Evolutionary conservation across 2,329 filamentous ascomycete genomes (phyloP).

Genomic region (Ilyonectria destructans): DNA sequence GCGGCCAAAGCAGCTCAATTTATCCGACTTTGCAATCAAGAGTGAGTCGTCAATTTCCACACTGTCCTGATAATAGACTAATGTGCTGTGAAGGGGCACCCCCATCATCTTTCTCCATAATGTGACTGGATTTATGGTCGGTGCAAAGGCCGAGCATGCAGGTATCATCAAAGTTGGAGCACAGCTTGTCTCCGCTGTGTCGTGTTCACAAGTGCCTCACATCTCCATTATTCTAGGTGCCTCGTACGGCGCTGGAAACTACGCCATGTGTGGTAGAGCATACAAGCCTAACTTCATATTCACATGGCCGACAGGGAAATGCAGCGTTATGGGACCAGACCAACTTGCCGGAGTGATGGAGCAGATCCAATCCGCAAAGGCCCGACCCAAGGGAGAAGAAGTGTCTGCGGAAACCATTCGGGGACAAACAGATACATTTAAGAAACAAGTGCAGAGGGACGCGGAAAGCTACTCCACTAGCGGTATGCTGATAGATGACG

Average conservation of each 20-base stretch:
- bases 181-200: conserved; percentile 62
- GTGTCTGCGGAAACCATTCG: conserved; percentile 32
- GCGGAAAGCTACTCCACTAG: conserved; percentile 44
- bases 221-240: conserved; percentile 62
- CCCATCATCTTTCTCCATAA: conserved; percentile 65
- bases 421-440: conserved; percentile 44
- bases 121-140: conserved; percentile 66
- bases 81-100: conserved; percentile 42
- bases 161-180: conserved; percentile 63
- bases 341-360: conserved; percentile 47
- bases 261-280: conserved; percentile 62
- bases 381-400: not conserved
- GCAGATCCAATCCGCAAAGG: conserved; percentile 24
- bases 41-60: conserved; percentile 46
- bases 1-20: conserved; percentile 61
- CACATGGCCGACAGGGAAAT: conserved; percentile 43
- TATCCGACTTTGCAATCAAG: conserved; percentile 61
- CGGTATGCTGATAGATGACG: conserved; percentile 47
- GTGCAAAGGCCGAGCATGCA: conserved; percentile 60
- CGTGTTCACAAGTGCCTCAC: conserved; percentile 60
- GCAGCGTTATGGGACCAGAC: conserved; percentile 47
- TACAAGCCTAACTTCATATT: conserved; percentile 60
- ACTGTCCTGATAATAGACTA: not conserved
- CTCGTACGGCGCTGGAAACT: conserved; percentile 64
- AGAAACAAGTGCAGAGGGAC: conserved; percentile 40